A percentile compares a stretch with the other conserved stretches of the same genome.
phyloP scores from a whole-genome alignment of 345 rosid genomes.

The Diplotaxis tenuifolia region DNA sequence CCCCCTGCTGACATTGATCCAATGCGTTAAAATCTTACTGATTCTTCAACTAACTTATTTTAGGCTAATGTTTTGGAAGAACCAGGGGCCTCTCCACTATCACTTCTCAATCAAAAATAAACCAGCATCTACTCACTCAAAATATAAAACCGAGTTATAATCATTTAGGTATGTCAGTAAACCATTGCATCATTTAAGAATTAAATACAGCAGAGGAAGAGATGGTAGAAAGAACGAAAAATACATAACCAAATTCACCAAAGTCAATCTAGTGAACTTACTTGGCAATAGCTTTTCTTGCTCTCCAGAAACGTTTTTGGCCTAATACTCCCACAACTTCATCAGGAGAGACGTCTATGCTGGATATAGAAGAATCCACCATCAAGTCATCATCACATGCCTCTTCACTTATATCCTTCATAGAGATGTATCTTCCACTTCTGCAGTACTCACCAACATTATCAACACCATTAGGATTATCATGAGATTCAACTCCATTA shows the following conservation, averaged over 20 bases:
- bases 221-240: background rate
- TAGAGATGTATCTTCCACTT: conserved; percentile 33
- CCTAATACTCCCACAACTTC: conserved; percentile 87
- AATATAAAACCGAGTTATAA: conserved; percentile 23
- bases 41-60: conserved; percentile 34
- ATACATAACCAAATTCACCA: background rate
- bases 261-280: conserved; percentile 46
- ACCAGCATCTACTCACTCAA: conserved; percentile 26
- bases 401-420: conserved; percentile 43
- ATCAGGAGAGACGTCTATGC: conserved; percentile 68
- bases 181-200: conserved; percentile 4
- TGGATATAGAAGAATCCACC: conserved; percentile 63
- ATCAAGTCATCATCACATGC: conserved; percentile 58
- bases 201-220: background rate
- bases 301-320: conserved; percentile 90
- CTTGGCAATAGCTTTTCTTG: conserved; percentile 84
- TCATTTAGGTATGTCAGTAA: conserved; percentile 2
- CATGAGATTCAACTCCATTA: conserved; percentile 34
- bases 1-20: conserved; percentile 72
- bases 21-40: conserved; percentile 33
- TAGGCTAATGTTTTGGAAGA: conserved; percentile 38
- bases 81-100: conserved; percentile 36
- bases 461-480: conserved; percentile 38
- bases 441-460: conserved; percentile 32
- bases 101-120: conserved; percentile 27